These are phyloP conservation scores for Chenopodium berlandieri DNA, from an alignment of 148 eudicot genomes.

Conservation along the genomic window DNA sequence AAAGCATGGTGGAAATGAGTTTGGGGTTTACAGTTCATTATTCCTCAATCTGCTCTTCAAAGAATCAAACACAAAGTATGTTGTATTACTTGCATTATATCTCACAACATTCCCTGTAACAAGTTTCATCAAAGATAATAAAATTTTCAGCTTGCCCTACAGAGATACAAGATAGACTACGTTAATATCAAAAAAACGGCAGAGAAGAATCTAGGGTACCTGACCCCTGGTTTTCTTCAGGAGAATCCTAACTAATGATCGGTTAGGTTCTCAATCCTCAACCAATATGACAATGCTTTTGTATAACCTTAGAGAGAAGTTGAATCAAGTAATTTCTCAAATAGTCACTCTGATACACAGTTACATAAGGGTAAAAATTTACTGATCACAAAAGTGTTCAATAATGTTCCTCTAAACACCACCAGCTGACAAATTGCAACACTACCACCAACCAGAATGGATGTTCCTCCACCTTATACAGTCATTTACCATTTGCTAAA, in stretches of 20 bases:
- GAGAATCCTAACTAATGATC: background rate
- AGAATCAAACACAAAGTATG: background rate
- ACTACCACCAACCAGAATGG: background rate
- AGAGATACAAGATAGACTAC: background rate
- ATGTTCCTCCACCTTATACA: background rate
- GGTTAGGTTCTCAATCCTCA: background rate
- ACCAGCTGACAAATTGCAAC: background rate
- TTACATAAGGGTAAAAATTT: background rate
- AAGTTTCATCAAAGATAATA: background rate
- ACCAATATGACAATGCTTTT: background rate
- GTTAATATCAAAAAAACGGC: background rate
- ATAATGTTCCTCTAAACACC: background rate
- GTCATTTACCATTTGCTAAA: background rate
- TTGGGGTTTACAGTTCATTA: background rate
- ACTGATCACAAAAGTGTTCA: slow-evolving; percentile 1
- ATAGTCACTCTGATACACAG: background rate
- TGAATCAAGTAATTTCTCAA: background rate
- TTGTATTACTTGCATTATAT: background rate
- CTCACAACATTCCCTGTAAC: background rate
- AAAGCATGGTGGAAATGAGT: background rate
- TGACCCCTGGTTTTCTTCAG: too few species aligned
- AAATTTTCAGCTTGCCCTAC: background rate
- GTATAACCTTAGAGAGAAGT: background rate
- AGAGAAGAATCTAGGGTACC: background rate
- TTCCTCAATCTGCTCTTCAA: background rate